Base-by-base conservation (phyloP, 257 asterid species). In the Scutellaria minor region DNA sequence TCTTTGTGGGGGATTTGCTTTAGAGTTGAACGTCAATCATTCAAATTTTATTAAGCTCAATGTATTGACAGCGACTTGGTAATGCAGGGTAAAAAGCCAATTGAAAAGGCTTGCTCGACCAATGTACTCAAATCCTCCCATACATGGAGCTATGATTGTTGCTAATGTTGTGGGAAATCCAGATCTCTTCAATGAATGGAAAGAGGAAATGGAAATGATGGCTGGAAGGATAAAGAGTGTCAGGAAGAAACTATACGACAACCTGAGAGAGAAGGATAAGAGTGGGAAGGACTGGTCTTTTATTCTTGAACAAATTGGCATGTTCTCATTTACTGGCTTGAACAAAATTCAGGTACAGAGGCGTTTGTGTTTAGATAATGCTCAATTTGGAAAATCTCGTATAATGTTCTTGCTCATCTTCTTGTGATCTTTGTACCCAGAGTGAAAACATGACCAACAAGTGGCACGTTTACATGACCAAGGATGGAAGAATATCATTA, bases 391-490 rank as follows among this genome's bases (percentile, higher is more conserved):
- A 27, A 13, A 24, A 20, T 56, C 12, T 13, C 14, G 27, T 48
- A n/a, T 7, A 24, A n/a, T 15, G 35, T 51, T 66, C 62, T 78
- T 50, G 65, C 57, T 74, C 77, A 7, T 62, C 46, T 47, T 10
- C 62, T 48, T 14, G 13, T 18, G 70, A 31, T 56, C 15, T 8
- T 7, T 70, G 68, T 71, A 59, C 57, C 57, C 92, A 94, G 99
- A 84, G 91, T 64, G 97, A 94, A 9, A 91, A 88, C 93, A 91
- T 91, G 97, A 85, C 90, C 67, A 74, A 80, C 79, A 88, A 91
- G 79, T 94, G 99, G 99, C 97, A 89, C 60, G 81, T 91, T 31
- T 94, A 94, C 90, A 91, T 91, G 97, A 94, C 97, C 50, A 91
- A 89, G 81, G 97, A 91, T 45, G 97, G 99, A 66, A 88, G 97